Conservation (phyloP, 768 basidiomycete species). For the Lepiota venenata region DNA sequence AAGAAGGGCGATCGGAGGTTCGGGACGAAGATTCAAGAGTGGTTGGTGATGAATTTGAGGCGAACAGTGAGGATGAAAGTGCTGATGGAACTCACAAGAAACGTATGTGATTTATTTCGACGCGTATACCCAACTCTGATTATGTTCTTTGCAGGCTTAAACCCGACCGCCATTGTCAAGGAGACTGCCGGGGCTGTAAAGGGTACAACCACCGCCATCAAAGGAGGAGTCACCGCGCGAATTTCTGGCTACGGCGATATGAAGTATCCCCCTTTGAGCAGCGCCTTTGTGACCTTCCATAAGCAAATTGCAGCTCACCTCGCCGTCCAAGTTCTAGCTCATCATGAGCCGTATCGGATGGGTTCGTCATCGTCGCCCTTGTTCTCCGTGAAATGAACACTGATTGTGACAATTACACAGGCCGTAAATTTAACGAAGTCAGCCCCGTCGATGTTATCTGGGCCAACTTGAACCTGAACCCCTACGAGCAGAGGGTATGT, state of each 20-base stretch:
- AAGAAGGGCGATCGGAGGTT: slow-evolving; percentile 42
- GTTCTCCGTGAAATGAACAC: background rate
- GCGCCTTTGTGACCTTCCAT: slow-evolving; percentile 89
- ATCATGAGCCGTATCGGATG: slow-evolving; percentile 87
- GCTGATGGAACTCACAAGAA: background rate
- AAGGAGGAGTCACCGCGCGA: slow-evolving; percentile 19
- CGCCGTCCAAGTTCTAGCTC: slow-evolving; percentile 68
- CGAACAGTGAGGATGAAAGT: background rate
- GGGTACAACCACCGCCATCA: slow-evolving; percentile 13
- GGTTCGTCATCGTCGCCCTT: slow-evolving; percentile 23
- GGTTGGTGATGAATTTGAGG: background rate
- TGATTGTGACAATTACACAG: slow-evolving; percentile 16
- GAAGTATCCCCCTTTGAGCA: slow-evolving; percentile 57
- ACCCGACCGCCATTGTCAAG: slow-evolving; percentile 17
- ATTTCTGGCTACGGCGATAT: slow-evolving; percentile 14
- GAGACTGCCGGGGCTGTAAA: slow-evolving; percentile 17
- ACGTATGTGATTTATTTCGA: background rate
- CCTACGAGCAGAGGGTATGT: slow-evolving; percentile 75
- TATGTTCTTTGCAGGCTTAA: background rate
- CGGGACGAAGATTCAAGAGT: slow-evolving; percentile 23
- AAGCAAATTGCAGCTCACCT: slow-evolving; percentile 92
- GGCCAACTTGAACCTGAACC: slow-evolving; percentile 85
- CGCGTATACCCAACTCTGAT: background rate
- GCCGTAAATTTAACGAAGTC: slow-evolving; percentile 72
- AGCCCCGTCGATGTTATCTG: slow-evolving; percentile 90